Evolutionary conservation across 768 basidiomycete genomes (phyloP).

Genomic region (Russula olivacea): DNA sequence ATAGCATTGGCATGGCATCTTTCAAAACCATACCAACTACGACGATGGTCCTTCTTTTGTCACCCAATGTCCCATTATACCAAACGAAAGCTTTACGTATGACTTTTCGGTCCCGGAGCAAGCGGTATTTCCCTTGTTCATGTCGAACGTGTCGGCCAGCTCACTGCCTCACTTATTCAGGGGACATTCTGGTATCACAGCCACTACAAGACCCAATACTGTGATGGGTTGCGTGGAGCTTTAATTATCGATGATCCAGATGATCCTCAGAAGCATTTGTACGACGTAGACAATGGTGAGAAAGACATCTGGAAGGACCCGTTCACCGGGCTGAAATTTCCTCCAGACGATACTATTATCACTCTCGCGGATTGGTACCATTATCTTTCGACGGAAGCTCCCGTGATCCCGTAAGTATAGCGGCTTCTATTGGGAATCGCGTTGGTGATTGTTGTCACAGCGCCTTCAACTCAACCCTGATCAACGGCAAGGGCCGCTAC

Average conservation of each 20-base stretch:
- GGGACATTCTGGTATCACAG: neutral
- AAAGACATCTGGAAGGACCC: neutral
- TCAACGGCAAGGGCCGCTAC: neutral
- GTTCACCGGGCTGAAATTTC: neutral
- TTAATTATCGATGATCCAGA: neutral
- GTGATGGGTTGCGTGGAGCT: neutral
- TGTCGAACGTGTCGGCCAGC: neutral
- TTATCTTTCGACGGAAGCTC: conserved; percentile 37
- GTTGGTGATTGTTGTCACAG: neutral
- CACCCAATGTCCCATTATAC: conserved; percentile 27
- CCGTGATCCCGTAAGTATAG: conserved; percentile 10
- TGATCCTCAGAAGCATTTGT: neutral
- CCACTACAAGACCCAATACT: neutral
- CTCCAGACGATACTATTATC: neutral
- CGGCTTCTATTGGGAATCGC: neutral
- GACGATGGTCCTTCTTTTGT: conserved; percentile 24
- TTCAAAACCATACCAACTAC: conserved; percentile 20
- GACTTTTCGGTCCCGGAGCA: conserved; percentile 16
- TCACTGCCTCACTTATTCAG: neutral
- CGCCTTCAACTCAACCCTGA: conserved; percentile 31
- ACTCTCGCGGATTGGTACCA: conserved; percentile 41
- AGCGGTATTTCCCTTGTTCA: neutral
- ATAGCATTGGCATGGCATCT: conserved; percentile 29
- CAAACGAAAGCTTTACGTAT: conserved; percentile 16
- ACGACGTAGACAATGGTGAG: neutral